A percentile compares a stretch with the other conserved stretches of the same genome.
phyloP scores from a whole-genome alignment of 2,329 filamentous ascomycete genomes.

The Penicillium sclerotiorum region DNA sequence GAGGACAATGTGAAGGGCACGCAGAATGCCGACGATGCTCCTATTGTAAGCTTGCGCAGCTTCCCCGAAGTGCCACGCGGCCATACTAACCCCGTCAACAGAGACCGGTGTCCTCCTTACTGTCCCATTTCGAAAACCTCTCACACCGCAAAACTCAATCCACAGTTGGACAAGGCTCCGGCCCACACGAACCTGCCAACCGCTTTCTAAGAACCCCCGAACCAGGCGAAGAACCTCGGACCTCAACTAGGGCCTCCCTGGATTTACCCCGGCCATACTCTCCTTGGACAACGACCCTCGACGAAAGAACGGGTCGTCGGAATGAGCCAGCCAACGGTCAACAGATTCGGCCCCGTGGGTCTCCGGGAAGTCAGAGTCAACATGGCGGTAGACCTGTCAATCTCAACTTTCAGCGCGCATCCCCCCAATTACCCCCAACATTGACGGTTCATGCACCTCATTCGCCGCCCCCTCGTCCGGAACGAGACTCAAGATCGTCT shows the following conservation, averaged over 20 bases:
- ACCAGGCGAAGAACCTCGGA: slow-evolving; percentile 32
- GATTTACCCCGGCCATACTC: slow-evolving; percentile 46
- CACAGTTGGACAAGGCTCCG: slow-evolving; percentile 20
- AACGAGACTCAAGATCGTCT: slow-evolving; percentile 44
- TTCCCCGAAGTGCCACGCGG: slow-evolving; percentile 11
- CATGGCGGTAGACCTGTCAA: slow-evolving; percentile 57
- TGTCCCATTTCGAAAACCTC: slow-evolving; percentile 54
- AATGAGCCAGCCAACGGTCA: slow-evolving; percentile 27
- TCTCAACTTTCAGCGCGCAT: slow-evolving; percentile 43
- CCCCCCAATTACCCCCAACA: slow-evolving; percentile 45
- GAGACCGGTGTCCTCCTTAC: slow-evolving; percentile 52
- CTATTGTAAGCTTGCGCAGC: slow-evolving; percentile 36
- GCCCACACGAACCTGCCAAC: slow-evolving; percentile 32
- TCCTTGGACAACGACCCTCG: slow-evolving; percentile 36
- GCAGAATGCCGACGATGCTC: slow-evolving; percentile 39
- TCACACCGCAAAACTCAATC: slow-evolving; percentile 39
- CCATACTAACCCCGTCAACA: slow-evolving; percentile 26
- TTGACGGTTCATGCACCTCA: slow-evolving; percentile 48
- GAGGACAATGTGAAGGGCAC: slow-evolving; percentile 36
- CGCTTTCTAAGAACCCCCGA: slow-evolving; percentile 36
- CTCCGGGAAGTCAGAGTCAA: slow-evolving; percentile 57
- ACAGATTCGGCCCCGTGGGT: slow-evolving; percentile 32
- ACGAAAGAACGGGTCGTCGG: slow-evolving; percentile 24
- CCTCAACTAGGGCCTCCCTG: slow-evolving; percentile 41
- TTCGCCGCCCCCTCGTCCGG: slow-evolving; percentile 41